Base-by-base conservation (phyloP, 2,329 filamentous ascomycete genomes). In the Apiospora pterosperma region DNA sequence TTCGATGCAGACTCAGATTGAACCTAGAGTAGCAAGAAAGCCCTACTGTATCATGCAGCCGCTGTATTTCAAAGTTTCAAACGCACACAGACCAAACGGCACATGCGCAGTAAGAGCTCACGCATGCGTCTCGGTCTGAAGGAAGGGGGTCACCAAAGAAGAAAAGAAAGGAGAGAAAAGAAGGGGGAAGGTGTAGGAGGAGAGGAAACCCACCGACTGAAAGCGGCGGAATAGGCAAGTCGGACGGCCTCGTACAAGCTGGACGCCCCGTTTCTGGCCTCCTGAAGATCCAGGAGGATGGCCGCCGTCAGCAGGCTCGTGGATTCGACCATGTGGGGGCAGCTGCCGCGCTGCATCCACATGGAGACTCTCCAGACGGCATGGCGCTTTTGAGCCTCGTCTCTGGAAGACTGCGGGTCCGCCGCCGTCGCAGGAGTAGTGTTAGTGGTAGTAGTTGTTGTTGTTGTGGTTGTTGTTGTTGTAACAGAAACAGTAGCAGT, bases 321-420 rank as follows among this genome's bases (percentile, higher is more conserved):
- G 39, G 90, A 91, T 78, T 95, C 92, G 63, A 95, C 85, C 77
- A 93, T 83, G 79, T 95, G 90, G 63, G 92, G 92, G 67, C 93
- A 90, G 71, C 87, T 87, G 68, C 89, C 89, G 74, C 90, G 86
- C 72, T 90, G 85, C 83, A 90, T 88, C 90, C 90, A 91, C 77
- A 89, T 84, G 48, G 84, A 84, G 60, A 89, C 86, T 61, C 84
- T 81, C 61, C 85, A 84, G 60, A 89, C 85, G 65, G 86, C 83
- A 66, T 81, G 77, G 71, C 81, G 79, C 66, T 76, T 74, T 63
- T 74, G 67, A 42, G 67, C 67, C 64, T 68, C 62, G 31, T 55
- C 48, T 16, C 48, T 52, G 44, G 44, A 52, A 23, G 23, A 48
- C 65, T 61, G 59, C 52, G 12, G 38, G 36, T 21, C 44, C 52